phyloP scores from a whole-genome alignment of 2,329 filamentous ascomycete genomes.

The Epichloe sp. region DNA sequence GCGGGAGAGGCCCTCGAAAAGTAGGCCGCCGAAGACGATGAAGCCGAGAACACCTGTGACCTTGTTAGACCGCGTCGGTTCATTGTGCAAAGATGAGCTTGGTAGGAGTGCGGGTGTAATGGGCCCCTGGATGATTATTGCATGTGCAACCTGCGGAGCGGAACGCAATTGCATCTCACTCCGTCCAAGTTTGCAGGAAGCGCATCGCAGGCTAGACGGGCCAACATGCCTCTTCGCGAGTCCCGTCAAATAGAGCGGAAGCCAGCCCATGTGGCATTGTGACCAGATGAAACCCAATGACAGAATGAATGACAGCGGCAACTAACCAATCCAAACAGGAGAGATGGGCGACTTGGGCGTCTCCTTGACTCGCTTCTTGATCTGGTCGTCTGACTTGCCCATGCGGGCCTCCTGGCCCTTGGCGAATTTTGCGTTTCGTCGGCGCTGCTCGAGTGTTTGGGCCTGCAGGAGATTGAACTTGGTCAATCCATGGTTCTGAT shows the following conservation, averaged over 20 bases:
- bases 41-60: conserved; percentile 41
- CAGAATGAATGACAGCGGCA: not conserved
- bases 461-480: conserved; percentile 34
- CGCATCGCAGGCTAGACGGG: not conserved
- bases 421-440: conserved; percentile 66
- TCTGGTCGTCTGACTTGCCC: conserved; percentile 55
- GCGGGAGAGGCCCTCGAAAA: conserved; percentile 44
- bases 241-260: too few species aligned
- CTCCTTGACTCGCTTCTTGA: conserved; percentile 48
- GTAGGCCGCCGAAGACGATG: conserved; percentile 45
- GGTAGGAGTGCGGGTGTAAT: not conserved
- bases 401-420: conserved; percentile 60
- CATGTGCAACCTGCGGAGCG: not conserved
- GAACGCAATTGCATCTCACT: not conserved
- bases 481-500: not conserved
- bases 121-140: not conserved
- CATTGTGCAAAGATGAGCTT: not conserved
- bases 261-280: too few species aligned
- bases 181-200: not conserved
- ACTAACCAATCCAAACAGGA: conserved; percentile 49
- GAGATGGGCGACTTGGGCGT: conserved; percentile 47
- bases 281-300: not conserved
- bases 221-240: too few species aligned
- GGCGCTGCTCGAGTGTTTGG: conserved; percentile 75
- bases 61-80: not conserved